phyloP scores from a whole-genome alignment of 2,329 filamentous ascomycete species.

The Fusarium sp. region DNA sequence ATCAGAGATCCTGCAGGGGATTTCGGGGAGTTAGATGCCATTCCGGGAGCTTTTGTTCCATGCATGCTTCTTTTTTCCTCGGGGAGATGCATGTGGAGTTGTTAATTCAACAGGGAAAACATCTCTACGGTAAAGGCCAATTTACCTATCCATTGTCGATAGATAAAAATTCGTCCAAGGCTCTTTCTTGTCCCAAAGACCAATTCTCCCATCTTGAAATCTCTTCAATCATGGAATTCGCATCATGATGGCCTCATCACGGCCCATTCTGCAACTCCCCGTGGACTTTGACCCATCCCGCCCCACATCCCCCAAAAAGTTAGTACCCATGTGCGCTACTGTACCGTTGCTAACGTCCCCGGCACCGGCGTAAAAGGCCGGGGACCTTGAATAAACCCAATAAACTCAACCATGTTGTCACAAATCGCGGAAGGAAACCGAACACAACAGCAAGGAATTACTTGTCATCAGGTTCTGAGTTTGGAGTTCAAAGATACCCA shows the following conservation, averaged over 20 bases:
- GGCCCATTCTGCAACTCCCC: slow-evolving; percentile 33
- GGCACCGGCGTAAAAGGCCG: background rate
- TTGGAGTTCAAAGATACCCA: background rate
- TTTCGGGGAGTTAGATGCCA: slow-evolving; percentile 36
- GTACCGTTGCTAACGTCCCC: slow-evolving; percentile 21
- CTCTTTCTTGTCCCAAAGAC: too few species aligned
- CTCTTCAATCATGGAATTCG: slow-evolving; percentile 10
- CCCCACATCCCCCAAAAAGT: slow-evolving; percentile 28
- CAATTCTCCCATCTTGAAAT: background rate
- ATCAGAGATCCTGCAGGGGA: slow-evolving; percentile 2
- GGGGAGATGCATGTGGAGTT: slow-evolving; percentile 21
- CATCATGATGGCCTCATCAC: slow-evolving; percentile 32
- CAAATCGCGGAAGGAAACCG: background rate
- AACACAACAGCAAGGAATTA: slow-evolving; percentile 1
- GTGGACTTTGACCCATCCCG: slow-evolving; percentile 4
- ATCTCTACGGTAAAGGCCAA: background rate
- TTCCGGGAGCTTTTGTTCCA: slow-evolving; percentile 20
- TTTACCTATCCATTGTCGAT: background rate
- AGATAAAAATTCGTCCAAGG: accelerated
- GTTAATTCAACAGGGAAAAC: background rate
- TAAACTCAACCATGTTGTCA: background rate
- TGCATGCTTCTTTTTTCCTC: slow-evolving; percentile 23
- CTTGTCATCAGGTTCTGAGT: slow-evolving; percentile 1
- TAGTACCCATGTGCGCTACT: slow-evolving; percentile 11
- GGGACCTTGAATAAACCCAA: background rate